Conservation (phyloP, 2,329 filamentous ascomycete species). For the Sclerotinia spermophila region DNA sequence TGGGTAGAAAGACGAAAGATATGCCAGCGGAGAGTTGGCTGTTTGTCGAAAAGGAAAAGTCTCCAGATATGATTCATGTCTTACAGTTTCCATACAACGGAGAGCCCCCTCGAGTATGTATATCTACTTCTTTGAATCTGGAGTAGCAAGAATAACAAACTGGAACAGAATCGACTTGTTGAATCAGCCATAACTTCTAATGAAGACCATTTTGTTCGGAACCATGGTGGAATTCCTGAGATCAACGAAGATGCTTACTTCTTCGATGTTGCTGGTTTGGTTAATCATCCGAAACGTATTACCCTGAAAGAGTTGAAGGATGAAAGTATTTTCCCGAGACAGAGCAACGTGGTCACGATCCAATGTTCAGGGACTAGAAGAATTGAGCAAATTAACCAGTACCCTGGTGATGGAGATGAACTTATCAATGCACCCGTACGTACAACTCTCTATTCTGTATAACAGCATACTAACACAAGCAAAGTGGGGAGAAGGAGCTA, state of each 20-base stretch:
- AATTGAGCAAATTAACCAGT: constrained; percentile 63
- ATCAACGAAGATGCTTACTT: constrained; percentile 47
- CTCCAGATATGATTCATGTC: constrained; percentile 57
- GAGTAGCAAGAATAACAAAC: neutral
- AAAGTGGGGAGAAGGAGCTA: constrained; percentile 62
- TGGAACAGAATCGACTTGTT: constrained; percentile 43
- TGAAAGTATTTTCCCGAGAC: constrained; percentile 28
- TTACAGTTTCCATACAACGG: constrained; percentile 63
- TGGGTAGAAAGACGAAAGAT: constrained; percentile 44
- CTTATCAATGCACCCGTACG: constrained; percentile 43
- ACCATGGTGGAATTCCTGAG: constrained; percentile 67
- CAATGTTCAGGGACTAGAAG: constrained; percentile 68
- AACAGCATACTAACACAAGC: constrained; percentile 23
- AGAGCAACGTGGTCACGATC: constrained; percentile 52
- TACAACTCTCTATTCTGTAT: neutral
- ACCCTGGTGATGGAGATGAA: constrained; percentile 65
- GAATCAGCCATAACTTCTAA: constrained; percentile 58
- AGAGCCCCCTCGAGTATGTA: constrained; percentile 48
- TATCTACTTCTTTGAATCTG: neutral
- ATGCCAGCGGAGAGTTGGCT: constrained; percentile 58
- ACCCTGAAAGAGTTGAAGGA: constrained; percentile 26
- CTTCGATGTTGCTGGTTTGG: constrained; percentile 27
- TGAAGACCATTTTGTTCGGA: constrained; percentile 62
- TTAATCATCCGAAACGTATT: constrained; percentile 26
- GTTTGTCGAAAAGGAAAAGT: constrained; percentile 54